These are phyloP conservation scores for Podospora pseudocomata DNA, from an alignment of 495 filamentous ascomycete species.

Conservation along the genomic window DNA sequence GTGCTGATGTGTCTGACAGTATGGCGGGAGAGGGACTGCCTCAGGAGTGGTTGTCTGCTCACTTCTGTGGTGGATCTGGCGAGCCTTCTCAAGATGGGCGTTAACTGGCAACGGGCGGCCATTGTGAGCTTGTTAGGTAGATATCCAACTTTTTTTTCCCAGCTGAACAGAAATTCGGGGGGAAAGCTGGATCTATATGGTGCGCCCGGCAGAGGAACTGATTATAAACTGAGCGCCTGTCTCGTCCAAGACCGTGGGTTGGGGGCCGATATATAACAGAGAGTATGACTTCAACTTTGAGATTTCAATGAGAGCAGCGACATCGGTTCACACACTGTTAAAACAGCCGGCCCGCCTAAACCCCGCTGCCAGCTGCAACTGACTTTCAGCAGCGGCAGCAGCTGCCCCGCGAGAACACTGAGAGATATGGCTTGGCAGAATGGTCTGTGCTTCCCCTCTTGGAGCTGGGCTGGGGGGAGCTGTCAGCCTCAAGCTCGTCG, in stretches of 20 bases:
- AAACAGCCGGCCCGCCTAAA: background rate
- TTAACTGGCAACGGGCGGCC: constrained; percentile 25
- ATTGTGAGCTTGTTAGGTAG: constrained; percentile 8
- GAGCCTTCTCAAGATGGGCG: constrained; percentile 24
- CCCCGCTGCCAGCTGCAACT: background rate
- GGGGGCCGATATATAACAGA: background rate
- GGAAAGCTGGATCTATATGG: background rate
- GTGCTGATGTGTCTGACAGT: constrained; percentile 35
- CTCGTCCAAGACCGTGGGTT: background rate
- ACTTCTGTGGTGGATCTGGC: constrained; percentile 15
- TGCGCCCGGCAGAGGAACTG: background rate
- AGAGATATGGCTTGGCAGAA: background rate
- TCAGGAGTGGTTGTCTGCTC: constrained; percentile 16
- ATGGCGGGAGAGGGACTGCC: constrained; percentile 16
- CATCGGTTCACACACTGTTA: background rate
- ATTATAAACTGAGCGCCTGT: background rate
- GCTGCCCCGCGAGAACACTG: background rate
- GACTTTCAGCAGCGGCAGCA: background rate
- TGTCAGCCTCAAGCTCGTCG: constrained; percentile 25
- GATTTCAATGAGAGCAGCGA: background rate
- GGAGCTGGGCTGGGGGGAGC: constrained; percentile 4
- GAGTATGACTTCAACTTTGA: background rate
- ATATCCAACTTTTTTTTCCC: no score
- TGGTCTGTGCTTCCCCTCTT: background rate
- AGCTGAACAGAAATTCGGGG: background rate